Conservation (phyloP, 768 basidiomycete species). For the Mycena rosella region DNA sequence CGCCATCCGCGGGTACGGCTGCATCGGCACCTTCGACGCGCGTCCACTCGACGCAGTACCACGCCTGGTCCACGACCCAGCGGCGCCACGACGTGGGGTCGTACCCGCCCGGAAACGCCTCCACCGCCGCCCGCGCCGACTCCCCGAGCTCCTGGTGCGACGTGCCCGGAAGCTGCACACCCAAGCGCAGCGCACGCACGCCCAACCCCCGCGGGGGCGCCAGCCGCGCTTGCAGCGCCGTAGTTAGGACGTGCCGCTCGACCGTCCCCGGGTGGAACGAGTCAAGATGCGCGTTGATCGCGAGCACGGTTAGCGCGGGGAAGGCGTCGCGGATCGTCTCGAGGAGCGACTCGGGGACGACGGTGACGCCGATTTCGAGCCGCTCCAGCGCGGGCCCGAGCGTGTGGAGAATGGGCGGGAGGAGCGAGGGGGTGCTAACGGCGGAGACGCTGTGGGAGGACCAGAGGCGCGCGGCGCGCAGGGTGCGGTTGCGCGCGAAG, state of each 20-base stretch:
- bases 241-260: neutral
- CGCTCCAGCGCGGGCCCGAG: conserved; percentile 15
- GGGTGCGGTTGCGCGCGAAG: conserved; percentile 31
- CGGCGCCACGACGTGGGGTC: conserved; percentile 35
- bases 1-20: neutral
- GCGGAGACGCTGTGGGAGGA: conserved; percentile 36
- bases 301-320: conserved; percentile 33
- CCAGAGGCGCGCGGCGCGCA: conserved; percentile 40
- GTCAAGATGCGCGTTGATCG: conserved; percentile 40
- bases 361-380: conserved; percentile 37
- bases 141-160: too few species aligned
- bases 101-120: conserved; percentile 20
- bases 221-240: neutral
- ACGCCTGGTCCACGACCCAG: conserved; percentile 33
- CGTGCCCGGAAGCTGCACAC: conserved; percentile 24
- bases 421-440: conserved; percentile 23
- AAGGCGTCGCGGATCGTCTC: conserved; percentile 26
- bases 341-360: conserved; percentile 35
- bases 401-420: conserved; percentile 32
- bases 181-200: conserved; percentile 2
- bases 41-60: conserved; percentile 29
- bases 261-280: conserved; percentile 38
- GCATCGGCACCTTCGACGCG: too few species aligned
- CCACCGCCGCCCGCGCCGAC: conserved; percentile 15
- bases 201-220: neutral